These are phyloP conservation scores for Vanrija pseudolonga DNA, from an alignment of 1,284 basidiomycete genomes.

Conservation along the genomic window DNA sequence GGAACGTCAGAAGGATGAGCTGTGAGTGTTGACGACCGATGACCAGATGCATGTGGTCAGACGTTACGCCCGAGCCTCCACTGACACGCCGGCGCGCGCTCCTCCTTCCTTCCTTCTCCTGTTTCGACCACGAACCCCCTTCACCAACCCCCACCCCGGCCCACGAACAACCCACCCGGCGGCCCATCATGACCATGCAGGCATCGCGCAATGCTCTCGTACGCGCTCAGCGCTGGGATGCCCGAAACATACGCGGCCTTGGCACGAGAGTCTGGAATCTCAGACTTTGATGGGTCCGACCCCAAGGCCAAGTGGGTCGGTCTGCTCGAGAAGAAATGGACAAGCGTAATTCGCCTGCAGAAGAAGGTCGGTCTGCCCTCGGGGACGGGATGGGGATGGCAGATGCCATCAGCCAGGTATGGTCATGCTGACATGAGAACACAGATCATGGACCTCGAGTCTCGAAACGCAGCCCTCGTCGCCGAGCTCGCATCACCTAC, in stretches of 20 bases:
- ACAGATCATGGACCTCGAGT: constrained; percentile 88
- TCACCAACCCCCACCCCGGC: too few relatives aligned
- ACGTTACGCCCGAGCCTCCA: background rate
- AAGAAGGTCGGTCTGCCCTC: constrained; percentile 61
- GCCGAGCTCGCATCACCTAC: constrained; percentile 62
- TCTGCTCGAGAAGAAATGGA: constrained; percentile 92
- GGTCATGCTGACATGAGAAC: background rate
- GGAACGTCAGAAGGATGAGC: constrained; percentile 75
- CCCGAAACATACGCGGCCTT: constrained; percentile 62
- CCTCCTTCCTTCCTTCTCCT: background rate
- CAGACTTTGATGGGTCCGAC: constrained; percentile 67
- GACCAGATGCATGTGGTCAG: background rate
- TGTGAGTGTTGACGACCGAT: constrained; percentile 54
- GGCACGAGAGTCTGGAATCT: constrained; percentile 56
- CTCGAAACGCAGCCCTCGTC: constrained; percentile 66
- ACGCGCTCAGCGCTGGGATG: constrained; percentile 67
- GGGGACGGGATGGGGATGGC: background rate
- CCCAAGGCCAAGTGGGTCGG: constrained; percentile 78
- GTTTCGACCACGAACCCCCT: background rate
- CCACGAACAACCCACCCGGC: background rate
- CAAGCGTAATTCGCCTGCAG: constrained; percentile 83
- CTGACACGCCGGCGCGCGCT: background rate
- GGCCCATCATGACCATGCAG: constrained; percentile 48
- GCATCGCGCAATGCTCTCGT: constrained; percentile 80
- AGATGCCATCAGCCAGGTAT: too few relatives aligned